phyloP scores from a whole-genome alignment of 2,329 filamentous ascomycete genomes.

The Dichotomopilus funicola region DNA sequence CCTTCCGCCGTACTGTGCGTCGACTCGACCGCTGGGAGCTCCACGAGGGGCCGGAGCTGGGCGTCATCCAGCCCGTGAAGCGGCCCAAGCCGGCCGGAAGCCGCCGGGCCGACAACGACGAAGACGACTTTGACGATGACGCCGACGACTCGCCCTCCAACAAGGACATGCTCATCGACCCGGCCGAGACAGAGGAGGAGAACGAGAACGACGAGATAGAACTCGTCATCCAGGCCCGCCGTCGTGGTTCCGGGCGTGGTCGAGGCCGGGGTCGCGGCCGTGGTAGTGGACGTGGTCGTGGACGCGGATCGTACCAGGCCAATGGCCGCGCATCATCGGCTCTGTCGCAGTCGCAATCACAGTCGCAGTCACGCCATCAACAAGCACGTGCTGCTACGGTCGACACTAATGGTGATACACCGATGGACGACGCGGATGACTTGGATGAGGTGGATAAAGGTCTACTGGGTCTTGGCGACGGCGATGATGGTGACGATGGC shows the following conservation, averaged over 20 bases:
- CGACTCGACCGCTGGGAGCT: conserved; percentile 65
- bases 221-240: too few species aligned
- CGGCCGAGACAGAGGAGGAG: conserved; percentile 28
- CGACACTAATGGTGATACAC: conserved; percentile 37
- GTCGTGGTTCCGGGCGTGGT: conserved; percentile 4
- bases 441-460: conserved; percentile 52
- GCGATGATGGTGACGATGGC: conserved; percentile 34
- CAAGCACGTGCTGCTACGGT: too few species aligned
- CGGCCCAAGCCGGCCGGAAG: conserved; percentile 24
- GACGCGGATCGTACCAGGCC: conserved; percentile 27
- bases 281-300: conserved; percentile 19
- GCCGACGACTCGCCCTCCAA: conserved; percentile 16
- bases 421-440: conserved; percentile 42
- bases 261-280: conserved; percentile 9
- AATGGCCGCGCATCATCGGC: too few species aligned
- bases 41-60: conserved; percentile 35
- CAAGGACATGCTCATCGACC: conserved; percentile 15
- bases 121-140: conserved; percentile 18
- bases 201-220: conserved; percentile 9
- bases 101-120: conserved; percentile 22
- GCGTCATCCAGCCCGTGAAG: conserved; percentile 44
- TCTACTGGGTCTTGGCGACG: conserved; percentile 37
- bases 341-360: too few species aligned
- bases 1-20: conserved; percentile 56
- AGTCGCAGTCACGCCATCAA: too few species aligned